Evolutionary conservation across 257 asterid genomes (phyloP), one percentile per base, ranked within the genome.

Genomic region (Misopates orontium): DNA sequence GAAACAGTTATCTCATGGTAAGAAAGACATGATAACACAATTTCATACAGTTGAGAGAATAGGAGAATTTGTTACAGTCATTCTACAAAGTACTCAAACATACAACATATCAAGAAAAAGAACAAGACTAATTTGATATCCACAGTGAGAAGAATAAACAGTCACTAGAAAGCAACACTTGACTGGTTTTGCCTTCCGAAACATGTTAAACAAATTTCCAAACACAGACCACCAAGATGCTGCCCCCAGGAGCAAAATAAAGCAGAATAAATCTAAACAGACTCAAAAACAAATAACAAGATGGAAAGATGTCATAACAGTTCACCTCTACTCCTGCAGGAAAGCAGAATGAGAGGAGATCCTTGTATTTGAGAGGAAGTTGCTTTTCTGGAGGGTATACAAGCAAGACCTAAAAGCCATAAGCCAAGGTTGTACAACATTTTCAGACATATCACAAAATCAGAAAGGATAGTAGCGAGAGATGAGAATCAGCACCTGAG

Each of bases 361-460:
- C 98, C 89, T 89, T 90, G 83, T 85, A 84, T 72, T 91, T 94
- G 63, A 94, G 84, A 10, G 99, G 99, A 76, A 91, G 80, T 79
- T 88, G 89, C 67, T 94, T 94, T 68, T 91, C 98, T n/a, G 98
- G 98, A 41, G 99, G 99, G 85, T 94, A 94, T 63, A 88, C 98
- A 75, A 94, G 91, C 79, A 94, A 80, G 80, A 94, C 96, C 98
- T 94, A 86, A 70, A 81, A 86, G 56, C 62, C 81, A 66, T 31
- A 66, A 65, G 10, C 77, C 28, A 77, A 63, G 62, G 71, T 28
- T 19, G 50, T 36, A 64, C 41, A 39, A 60, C 58, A 60, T 22
- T 51, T 39, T 45, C 42, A 36, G 42, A 36, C 4, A 5, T 36
- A 36, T 36, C 42, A 36, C 11, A 36, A 36, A 36, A 36, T 36